Evolutionary conservation across 495 filamentous ascomycete genomes (phyloP), one percentile per base, ranked within the genome.

Genomic region (Platismatia glauca): DNA sequence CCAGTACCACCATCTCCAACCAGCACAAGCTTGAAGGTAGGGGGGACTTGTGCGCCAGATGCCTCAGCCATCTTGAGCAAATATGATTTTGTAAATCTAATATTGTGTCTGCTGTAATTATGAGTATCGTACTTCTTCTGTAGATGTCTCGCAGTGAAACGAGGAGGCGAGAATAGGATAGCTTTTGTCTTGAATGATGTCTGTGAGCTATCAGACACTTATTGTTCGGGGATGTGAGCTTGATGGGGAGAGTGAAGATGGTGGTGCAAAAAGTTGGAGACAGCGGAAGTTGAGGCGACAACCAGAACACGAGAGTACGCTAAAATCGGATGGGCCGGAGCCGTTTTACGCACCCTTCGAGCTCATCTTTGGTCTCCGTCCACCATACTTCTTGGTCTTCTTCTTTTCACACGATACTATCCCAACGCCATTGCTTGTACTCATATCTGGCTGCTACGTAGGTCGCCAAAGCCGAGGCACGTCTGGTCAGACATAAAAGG

Each of bases 1-100:
- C 95, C 95, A 74, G 95, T 99, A 82, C 95, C 95, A 81, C 95
- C 95, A 78, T 99, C 95, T 76, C 95, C 95, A 73, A 99, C 95
- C 73, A 99, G 91, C 70, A 99, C 95, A 72, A 99, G 89, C 90
- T 99, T 99, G 85, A 99, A 97, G 73, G 91, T 96, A 56, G 84
- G 82, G 57, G 86, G 84, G 67, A 73, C 74, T 60, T 77, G 67
- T 44, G 72, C 71, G 66, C 64, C 53, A 61, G 77, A 67, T 64
- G 71, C 69, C 64, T 72, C 68, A 70, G 86, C 82, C 87, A 91
- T 93, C 73, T 68, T 79, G 74, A 66, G 69, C 62, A 67, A 66
- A 29, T 60, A 46, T 52, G 52, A 46, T 48, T n/a, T 29, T 69
- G 70, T 74, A 67, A 58, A 59, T 59, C 56, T 60, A 59, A 57